These are phyloP conservation scores for Euphrasia arctica DNA, from an alignment of 305 asterid genomes.

Conservation along the genomic window DNA sequence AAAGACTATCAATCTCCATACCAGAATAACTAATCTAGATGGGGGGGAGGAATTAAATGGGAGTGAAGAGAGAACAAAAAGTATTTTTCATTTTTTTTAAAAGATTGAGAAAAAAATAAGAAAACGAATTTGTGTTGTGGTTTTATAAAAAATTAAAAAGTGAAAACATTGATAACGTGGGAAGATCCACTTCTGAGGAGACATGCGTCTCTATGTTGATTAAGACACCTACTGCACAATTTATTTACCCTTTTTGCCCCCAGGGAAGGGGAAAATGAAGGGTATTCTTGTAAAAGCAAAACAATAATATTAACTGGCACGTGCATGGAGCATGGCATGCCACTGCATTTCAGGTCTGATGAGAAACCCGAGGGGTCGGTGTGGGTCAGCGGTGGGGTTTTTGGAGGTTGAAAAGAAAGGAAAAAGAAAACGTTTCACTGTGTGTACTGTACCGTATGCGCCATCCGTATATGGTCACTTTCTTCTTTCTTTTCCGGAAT, in stretches of 20 bases:
- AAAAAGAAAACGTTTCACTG: constrained; percentile 3
- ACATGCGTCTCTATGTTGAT: constrained; percentile 57
- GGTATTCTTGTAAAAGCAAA: constrained; percentile 19
- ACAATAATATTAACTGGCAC: constrained; percentile 20
- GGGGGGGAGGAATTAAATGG: constrained; percentile 25
- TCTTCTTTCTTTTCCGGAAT: constrained; percentile 1
- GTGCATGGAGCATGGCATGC: constrained; percentile 42
- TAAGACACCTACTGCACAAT: constrained; percentile 33
- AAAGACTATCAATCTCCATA: not conserved
- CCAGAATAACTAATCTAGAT: constrained; percentile 1
- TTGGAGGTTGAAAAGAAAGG: not conserved
- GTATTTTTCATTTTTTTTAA: not conserved
- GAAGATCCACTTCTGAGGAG: constrained; percentile 88
- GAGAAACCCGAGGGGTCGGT: constrained; percentile 10
- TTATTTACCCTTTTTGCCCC: constrained; percentile 31
- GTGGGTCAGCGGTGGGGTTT: not conserved
- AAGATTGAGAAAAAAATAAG: not conserved
- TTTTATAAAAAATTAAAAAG: not conserved
- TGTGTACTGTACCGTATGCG: constrained; percentile 72
- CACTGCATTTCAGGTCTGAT: constrained; percentile 15
- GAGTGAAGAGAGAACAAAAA: constrained; percentile 17
- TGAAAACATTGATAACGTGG: constrained; percentile 69
- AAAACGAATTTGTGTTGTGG: not conserved
- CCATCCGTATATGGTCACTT: constrained; percentile 67
- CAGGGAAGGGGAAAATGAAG: not conserved